Evolutionary conservation across 2,329 filamentous ascomycete genomes (phyloP).

Genomic region (Paraphoma chrysanthemicola): DNA sequence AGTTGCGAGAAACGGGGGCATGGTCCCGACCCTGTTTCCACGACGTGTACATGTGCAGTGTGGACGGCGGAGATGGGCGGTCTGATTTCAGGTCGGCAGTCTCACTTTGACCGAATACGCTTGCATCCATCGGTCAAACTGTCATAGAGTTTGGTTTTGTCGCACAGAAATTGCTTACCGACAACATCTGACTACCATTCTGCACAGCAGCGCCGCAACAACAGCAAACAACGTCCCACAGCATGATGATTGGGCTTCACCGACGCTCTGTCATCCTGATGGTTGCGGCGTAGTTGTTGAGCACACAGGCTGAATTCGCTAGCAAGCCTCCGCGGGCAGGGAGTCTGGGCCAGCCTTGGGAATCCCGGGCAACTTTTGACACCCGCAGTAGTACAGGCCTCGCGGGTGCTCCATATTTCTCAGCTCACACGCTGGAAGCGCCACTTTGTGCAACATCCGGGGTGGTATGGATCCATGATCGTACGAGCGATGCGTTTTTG

Average conservation of each 20-base stretch:
- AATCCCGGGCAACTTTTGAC: conserved; percentile 5
- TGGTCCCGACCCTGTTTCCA: neutral
- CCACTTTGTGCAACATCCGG: conserved; percentile 2
- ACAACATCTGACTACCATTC: neutral
- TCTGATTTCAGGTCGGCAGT: too few species aligned
- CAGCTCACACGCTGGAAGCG: conserved; percentile 7
- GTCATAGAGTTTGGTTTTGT: neutral
- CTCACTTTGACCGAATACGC: neutral
- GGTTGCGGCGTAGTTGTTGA: neutral
- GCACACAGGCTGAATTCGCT: neutral
- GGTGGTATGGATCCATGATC: neutral
- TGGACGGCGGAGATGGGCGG: neutral
- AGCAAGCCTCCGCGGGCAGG: neutral
- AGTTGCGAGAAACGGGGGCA: neutral
- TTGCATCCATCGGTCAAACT: neutral
- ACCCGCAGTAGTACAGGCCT: conserved; percentile 6
- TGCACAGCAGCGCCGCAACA: neutral
- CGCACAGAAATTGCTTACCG: neutral
- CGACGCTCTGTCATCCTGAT: neutral
- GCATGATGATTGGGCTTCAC: neutral
- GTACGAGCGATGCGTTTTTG: conserved; percentile 5
- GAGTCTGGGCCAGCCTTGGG: neutral
- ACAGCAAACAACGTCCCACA: neutral
- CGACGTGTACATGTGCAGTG: neutral
- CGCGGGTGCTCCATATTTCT: conserved; percentile 4